A percentile compares a stretch with the other conserved stretches of the same genome.
phyloP scores from a whole-genome alignment of 768 basidiomycete genomes.

The Hericium coralloides region DNA sequence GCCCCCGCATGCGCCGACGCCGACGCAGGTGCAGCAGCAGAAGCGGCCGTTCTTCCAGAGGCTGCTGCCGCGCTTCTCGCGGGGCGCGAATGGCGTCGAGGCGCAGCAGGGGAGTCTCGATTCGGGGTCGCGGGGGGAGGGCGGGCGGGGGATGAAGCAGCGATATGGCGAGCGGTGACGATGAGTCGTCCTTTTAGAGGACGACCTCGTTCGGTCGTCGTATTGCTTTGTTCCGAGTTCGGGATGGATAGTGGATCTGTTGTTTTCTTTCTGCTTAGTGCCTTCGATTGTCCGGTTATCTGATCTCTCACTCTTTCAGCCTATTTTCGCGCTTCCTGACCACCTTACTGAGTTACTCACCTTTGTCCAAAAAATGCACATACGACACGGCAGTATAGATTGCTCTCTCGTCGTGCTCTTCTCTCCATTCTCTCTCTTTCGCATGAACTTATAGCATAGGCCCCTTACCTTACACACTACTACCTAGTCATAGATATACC shows the following conservation, averaged over 20 bases:
- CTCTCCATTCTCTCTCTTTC: neutral
- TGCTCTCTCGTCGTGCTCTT: neutral
- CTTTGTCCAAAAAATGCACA: too few relatives aligned
- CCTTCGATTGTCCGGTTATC: neutral
- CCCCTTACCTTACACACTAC: neutral
- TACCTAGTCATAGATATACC: neutral
- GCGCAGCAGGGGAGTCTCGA: neutral
- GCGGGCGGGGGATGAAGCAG: neutral
- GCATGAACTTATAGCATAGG: neutral
- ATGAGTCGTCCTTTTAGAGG: too few relatives aligned
- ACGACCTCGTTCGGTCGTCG: neutral
- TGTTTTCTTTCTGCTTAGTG: neutral
- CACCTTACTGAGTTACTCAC: too few relatives aligned
- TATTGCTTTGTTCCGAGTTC: neutral
- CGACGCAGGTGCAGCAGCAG: constrained; percentile 2
- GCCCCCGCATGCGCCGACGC: neutral
- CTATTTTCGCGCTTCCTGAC: neutral
- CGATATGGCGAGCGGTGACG: neutral
- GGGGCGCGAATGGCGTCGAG: neutral
- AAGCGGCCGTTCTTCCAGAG: constrained; percentile 13
- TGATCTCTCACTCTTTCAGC: neutral
- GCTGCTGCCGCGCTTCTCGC: constrained; percentile 9
- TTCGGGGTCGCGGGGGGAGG: neutral
- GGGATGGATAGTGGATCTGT: neutral
- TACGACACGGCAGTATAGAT: neutral